Evolutionary conservation across 257 asterid genomes (phyloP).

Genomic region (Schizonepeta tenuifolia): DNA sequence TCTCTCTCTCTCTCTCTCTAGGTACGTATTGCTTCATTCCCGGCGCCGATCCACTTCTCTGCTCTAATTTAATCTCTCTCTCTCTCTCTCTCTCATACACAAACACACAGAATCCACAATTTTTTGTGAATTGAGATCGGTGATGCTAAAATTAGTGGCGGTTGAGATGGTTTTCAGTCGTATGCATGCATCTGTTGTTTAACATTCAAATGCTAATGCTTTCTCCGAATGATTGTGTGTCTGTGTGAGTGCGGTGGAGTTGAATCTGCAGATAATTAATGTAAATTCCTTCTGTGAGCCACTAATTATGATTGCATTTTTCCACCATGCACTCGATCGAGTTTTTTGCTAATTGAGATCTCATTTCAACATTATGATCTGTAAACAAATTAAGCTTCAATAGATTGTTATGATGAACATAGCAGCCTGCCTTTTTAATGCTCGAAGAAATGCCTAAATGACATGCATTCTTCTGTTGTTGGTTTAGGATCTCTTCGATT

Average conservation of each 20-base stretch:
- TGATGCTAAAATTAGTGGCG: slow-evolving; percentile 2
- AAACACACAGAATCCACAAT: neutral
- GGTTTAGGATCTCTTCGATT: slow-evolving; percentile 23
- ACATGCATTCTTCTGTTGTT: slow-evolving; percentile 20
- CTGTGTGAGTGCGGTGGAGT: neutral
- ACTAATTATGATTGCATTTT: neutral
- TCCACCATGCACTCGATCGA: neutral
- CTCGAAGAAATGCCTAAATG: neutral
- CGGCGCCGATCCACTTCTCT: slow-evolving; percentile 32
- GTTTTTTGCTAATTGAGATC: neutral
- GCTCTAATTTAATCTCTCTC: neutral
- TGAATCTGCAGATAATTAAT: slow-evolving; percentile 8
- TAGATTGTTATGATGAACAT: neutral
- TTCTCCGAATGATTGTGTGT: neutral
- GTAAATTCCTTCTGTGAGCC: neutral
- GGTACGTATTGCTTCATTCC: slow-evolving; percentile 26
- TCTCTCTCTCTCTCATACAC: neutral
- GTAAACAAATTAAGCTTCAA: neutral
- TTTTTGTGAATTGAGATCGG: slow-evolving; percentile 17
- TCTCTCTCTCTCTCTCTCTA: slow-evolving; percentile 32
- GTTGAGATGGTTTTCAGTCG: neutral
- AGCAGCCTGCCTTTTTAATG: slow-evolving; percentile 1
- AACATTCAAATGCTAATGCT: slow-evolving; percentile 2
- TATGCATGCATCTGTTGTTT: slow-evolving; percentile 7
- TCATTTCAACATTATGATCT: neutral